Conservation (phyloP, 306 rosid genomes). For the Corylus heterophylla region DNA sequence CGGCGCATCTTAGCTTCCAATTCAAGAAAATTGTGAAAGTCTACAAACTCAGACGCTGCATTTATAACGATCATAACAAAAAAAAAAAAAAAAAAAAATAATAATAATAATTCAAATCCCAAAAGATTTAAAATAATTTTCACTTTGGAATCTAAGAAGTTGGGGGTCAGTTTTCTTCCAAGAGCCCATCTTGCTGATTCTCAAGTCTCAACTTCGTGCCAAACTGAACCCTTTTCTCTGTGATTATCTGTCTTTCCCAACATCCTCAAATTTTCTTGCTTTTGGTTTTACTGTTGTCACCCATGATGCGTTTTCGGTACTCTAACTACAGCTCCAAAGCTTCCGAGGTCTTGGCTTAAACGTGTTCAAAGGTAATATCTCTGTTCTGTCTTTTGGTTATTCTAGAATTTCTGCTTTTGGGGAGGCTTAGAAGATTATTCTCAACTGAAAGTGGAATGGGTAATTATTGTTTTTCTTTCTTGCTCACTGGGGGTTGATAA, state of each 20-base stretch:
- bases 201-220: neutral
- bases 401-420: neutral
- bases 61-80: neutral
- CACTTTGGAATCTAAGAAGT: neutral
- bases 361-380: conserved; percentile 27
- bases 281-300: conserved; percentile 10
- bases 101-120: neutral
- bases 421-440: neutral
- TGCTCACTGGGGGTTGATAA: neutral
- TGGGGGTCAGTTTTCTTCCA: neutral
- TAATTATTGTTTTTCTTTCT: conserved; percentile 1
- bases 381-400: neutral
- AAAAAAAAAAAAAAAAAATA: neutral
- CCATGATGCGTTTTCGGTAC: conserved; percentile 34
- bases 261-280: neutral
- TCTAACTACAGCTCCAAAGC: neutral
- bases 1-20: neutral
- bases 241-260: neutral
- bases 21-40: neutral
- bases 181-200: neutral
- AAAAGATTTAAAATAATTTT: neutral
- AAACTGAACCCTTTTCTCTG: neutral
- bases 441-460: neutral
- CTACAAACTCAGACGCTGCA: neutral
- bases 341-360: conserved; percentile 17